phyloP scores from a whole-genome alignment of 441 rosid genomes.

The Pelargonium australe region DNA sequence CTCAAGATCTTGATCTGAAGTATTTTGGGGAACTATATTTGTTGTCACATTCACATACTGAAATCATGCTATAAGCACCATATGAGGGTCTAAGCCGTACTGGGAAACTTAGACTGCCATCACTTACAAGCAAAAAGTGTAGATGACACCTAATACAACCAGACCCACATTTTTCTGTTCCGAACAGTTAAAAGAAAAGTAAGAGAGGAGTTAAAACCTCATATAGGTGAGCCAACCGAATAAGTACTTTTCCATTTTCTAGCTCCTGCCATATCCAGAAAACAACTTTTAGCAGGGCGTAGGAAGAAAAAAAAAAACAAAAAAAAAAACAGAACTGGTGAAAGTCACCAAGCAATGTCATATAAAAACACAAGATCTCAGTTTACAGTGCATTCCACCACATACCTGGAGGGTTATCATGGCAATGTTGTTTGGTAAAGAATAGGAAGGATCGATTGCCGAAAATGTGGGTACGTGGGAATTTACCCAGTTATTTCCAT shows the following conservation, averaged over 20 bases:
- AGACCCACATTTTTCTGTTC: not conserved
- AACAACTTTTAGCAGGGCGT: not conserved
- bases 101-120: too few species aligned
- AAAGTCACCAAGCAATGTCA: not conserved
- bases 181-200: not conserved
- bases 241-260: constrained; percentile 48
- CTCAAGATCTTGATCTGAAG: too few species aligned
- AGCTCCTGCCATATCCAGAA: constrained; percentile 39
- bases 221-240: constrained; percentile 65
- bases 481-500: constrained; percentile 42
- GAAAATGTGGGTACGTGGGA: constrained; percentile 45
- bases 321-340: not conserved
- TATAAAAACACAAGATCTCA: not conserved
- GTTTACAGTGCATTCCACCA: not conserved
- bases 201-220: constrained; percentile 37
- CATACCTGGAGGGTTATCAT: constrained; percentile 60
- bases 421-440: constrained; percentile 49
- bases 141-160: too few species aligned
- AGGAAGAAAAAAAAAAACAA: not conserved
- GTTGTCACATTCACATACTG: too few species aligned
- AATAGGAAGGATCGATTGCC: constrained; percentile 52
- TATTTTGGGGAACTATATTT: too few species aligned
- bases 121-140: too few species aligned
- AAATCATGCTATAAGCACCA: too few species aligned
- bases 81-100: too few species aligned